Evolutionary conservation across 2,329 filamentous ascomycete genomes (phyloP).

Genomic region (Cercospora citrullina): DNA sequence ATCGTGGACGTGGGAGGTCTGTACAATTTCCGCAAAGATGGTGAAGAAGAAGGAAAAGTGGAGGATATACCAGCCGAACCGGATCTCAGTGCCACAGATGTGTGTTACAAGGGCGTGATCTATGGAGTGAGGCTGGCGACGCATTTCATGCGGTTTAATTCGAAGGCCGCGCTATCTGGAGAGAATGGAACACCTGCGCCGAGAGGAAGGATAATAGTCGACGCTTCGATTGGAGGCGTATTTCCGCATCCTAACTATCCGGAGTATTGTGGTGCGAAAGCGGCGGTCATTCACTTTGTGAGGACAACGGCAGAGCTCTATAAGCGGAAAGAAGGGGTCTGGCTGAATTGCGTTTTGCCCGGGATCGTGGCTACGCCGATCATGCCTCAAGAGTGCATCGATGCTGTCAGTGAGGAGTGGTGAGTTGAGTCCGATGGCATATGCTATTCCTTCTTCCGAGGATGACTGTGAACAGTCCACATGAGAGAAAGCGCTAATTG

Average conservation of each 20-base stretch:
- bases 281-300: slow-evolving; percentile 48
- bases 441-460: not conserved
- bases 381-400: slow-evolving; percentile 48
- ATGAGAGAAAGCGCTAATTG: not conserved
- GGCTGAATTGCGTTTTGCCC: slow-evolving; percentile 52
- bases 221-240: slow-evolving; percentile 44
- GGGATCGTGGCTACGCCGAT: slow-evolving; percentile 50
- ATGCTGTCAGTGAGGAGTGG: slow-evolving; percentile 5
- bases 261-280: slow-evolving; percentile 55
- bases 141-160: slow-evolving; percentile 57
- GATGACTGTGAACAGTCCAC: not conserved
- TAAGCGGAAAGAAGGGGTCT: slow-evolving; percentile 30
- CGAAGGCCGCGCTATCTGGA: slow-evolving; percentile 21
- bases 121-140: slow-evolving; percentile 53
- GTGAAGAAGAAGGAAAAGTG: not conserved
- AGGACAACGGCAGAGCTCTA: slow-evolving; percentile 44
- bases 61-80: slow-evolving; percentile 48
- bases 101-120: slow-evolving; percentile 55
- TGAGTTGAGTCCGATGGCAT: not conserved
- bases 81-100: slow-evolving; percentile 49
- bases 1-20: slow-evolving; percentile 49
- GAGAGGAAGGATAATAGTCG: slow-evolving; percentile 9
- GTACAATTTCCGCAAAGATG: slow-evolving; percentile 41
- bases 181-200: not conserved
- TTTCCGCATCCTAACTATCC: slow-evolving; percentile 50